These are phyloP conservation scores for Bipolaris gigantea DNA, from an alignment of 2,329 filamentous ascomycete species.

Conservation along the genomic window DNA sequence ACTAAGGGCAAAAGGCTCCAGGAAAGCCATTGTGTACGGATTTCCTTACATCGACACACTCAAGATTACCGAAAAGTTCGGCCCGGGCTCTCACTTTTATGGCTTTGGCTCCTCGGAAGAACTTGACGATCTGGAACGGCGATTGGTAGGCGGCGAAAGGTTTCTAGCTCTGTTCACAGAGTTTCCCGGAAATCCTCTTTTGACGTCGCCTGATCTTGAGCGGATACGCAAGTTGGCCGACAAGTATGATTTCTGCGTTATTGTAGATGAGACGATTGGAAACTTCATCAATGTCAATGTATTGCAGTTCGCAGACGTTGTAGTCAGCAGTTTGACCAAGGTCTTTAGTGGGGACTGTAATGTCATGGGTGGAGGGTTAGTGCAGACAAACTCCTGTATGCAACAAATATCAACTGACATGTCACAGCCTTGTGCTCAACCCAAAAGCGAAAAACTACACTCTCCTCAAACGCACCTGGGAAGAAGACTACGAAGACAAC, in stretches of 20 bases:
- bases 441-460: conserved; percentile 70
- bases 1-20: conserved; percentile 61
- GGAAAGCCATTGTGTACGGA: conserved; percentile 86
- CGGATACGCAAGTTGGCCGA: conserved; percentile 82
- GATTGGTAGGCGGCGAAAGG: conserved; percentile 70
- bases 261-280: conserved; percentile 94
- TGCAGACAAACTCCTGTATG: neutral
- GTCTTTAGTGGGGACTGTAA: conserved; percentile 97
- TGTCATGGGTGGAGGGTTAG: conserved; percentile 85
- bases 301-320: conserved; percentile 82
- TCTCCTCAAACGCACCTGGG: conserved; percentile 67
- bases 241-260: conserved; percentile 82
- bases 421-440: conserved; percentile 59
- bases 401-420: conserved; percentile 10
- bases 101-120: conserved; percentile 76
- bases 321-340: conserved; percentile 94
- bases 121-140: conserved; percentile 77
- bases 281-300: conserved; percentile 97
- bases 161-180: conserved; percentile 89
- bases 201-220: conserved; percentile 79
- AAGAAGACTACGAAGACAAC: conserved; percentile 75
- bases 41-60: conserved; percentile 97
- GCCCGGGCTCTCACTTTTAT: conserved; percentile 85
- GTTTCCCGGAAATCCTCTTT: conserved; percentile 88
- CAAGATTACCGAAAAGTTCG: conserved; percentile 93